phyloP scores from a whole-genome alignment of 2,329 filamentous ascomycete genomes.

The Epichloe gansuensis region DNA sequence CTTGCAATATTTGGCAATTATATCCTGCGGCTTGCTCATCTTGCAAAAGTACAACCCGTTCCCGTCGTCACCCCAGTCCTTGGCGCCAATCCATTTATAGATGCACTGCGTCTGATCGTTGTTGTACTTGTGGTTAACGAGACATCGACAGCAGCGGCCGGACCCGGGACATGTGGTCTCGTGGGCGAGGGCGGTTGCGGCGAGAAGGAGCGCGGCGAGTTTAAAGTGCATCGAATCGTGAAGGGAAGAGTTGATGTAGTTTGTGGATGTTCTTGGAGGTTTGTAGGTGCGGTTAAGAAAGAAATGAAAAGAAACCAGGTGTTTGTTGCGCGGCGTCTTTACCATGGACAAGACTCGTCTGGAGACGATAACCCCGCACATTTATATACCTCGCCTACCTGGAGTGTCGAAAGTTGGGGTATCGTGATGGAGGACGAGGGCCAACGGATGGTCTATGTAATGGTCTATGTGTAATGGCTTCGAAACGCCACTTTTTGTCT shows the following conservation, averaged over 20 bases:
- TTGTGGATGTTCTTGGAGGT: too few species aligned
- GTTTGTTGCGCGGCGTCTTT: too few species aligned
- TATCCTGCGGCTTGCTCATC: not conserved
- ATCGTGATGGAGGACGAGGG: too few species aligned
- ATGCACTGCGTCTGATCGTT: not conserved
- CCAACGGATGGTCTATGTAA: too few species aligned
- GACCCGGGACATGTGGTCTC: not conserved
- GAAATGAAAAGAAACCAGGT: too few species aligned
- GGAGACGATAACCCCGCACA: too few species aligned
- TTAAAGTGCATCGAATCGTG: not conserved
- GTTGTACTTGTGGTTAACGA: not conserved
- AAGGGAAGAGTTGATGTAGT: not conserved
- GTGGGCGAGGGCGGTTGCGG: not conserved
- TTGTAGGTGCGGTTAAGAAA: too few species aligned
- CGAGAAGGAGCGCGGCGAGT: not conserved
- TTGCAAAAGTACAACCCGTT: not conserved
- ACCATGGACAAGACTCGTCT: too few species aligned
- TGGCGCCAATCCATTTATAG: not conserved
- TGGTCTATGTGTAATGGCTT: too few species aligned
- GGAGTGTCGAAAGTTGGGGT: too few species aligned
- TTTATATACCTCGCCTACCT: too few species aligned
- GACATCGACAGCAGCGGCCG: not conserved
- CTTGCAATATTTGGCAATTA: not conserved
- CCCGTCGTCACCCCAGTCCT: constrained; percentile 1
- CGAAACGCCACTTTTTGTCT: too few species aligned